A percentile compares a stretch with the other conserved stretches of the same genome.
phyloP scores from a whole-genome alignment of 441 rosid species.

The Populus hybrid region DNA sequence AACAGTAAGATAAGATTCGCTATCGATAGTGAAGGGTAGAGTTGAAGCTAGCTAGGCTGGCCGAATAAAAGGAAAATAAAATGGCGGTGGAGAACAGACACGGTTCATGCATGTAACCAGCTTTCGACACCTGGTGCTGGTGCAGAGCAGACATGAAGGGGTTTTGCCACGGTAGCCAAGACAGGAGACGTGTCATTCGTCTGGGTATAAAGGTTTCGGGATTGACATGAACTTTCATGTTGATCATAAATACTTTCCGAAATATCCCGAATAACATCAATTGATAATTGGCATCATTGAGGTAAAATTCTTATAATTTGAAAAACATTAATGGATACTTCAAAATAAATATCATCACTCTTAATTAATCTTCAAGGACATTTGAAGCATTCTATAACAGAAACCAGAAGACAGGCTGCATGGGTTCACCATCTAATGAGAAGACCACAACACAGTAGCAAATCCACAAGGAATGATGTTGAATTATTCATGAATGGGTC shows the following conservation, averaged over 20 bases:
- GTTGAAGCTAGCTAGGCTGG: neutral
- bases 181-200: neutral
- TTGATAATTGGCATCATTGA: no score
- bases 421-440: neutral
- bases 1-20: neutral
- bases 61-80: neutral
- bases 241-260: no score
- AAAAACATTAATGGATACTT: neutral
- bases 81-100: constrained; percentile 11
- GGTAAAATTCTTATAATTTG: neutral
- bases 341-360: neutral
- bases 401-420: neutral
- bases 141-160: neutral
- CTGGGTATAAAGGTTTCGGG: neutral
- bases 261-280: neutral
- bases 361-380: neutral
- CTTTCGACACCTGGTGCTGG: constrained; percentile 18
- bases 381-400: neutral
- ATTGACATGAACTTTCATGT: neutral
- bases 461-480: neutral
- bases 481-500: neutral
- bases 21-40: neutral
- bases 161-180: constrained; percentile 21
- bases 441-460: neutral
- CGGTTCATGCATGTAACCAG: constrained; percentile 15